These are phyloP conservation scores for Saccharomycopsis sp. DNA, from an alignment of 805 yeast genomes.

Conservation along the genomic window DNA sequence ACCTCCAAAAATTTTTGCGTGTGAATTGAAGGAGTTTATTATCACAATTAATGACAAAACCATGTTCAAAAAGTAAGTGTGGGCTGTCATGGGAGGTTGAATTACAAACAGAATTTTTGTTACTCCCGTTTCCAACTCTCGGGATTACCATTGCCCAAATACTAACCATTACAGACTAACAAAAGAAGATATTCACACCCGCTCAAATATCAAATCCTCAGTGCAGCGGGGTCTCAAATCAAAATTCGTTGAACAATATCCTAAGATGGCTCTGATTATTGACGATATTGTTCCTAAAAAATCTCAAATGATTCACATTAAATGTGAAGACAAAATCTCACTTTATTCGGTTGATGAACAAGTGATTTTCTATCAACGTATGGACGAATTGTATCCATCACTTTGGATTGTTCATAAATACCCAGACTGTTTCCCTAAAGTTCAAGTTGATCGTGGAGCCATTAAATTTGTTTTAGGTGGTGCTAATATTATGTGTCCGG, in stretches of 20 bases:
- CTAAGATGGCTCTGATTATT: constrained; percentile 60
- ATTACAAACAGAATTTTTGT: no score
- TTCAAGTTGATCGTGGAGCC: constrained; percentile 92
- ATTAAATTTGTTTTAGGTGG: constrained; percentile 92
- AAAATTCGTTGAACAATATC: constrained; percentile 64
- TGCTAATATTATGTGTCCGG: constrained; percentile 96
- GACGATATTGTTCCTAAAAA: constrained; percentile 86
- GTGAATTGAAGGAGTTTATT: no score
- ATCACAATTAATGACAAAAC: no score
- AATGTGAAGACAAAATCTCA: constrained; percentile 85
- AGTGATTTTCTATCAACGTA: constrained; percentile 66
- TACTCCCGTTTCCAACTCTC: not conserved
- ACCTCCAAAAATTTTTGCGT: no score
- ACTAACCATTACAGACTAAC: constrained; percentile 42
- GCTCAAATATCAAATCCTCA: constrained; percentile 87
- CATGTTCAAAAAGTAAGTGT: no score
- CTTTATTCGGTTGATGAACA: constrained; percentile 64
- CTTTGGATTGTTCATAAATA: constrained; percentile 68
- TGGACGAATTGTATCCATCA: constrained; percentile 56
- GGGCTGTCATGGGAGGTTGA: no score
- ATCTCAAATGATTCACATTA: constrained; percentile 65
- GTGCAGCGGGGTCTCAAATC: constrained; percentile 83
- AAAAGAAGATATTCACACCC: constrained; percentile 79
- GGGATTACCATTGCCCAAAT: not conserved
- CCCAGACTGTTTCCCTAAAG: constrained; percentile 75